A percentile compares a stretch with the other conserved stretches of the same genome.
These are phyloP conservation scores for Botryosphaeria dothidea DNA, from an alignment of 2,329 filamentous ascomycete genomes.

Conservation along the genomic window DNA sequence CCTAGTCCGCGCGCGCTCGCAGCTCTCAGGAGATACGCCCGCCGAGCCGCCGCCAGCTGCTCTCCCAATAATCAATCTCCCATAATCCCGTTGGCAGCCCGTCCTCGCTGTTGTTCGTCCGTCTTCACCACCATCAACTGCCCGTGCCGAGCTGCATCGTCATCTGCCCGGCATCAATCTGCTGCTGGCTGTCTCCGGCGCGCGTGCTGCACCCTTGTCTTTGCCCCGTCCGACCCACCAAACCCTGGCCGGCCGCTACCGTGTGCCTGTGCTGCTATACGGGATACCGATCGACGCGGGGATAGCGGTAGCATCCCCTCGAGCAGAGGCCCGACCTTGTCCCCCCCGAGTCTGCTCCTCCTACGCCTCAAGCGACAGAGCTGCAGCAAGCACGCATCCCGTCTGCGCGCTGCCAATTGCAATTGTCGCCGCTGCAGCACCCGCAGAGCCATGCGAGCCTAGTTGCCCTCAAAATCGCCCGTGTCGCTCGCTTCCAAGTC, in stretches of 20 bases:
- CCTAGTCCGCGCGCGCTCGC: neutral
- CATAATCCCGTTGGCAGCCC: no score
- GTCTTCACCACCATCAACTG: no score
- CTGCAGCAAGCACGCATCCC: neutral
- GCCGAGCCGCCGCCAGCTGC: neutral
- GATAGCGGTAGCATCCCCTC: slow-evolving; percentile 5
- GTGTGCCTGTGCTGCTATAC: neutral
- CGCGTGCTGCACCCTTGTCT: neutral
- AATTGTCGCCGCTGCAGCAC: neutral
- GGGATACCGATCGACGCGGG: slow-evolving; percentile 14
- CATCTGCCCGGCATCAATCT: neutral
- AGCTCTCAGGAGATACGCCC: neutral
- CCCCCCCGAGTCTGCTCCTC: slow-evolving; percentile 9
- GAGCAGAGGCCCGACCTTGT: slow-evolving; percentile 14
- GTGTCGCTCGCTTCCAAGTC: neutral
- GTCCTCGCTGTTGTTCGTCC: no score
- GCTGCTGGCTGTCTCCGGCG: neutral
- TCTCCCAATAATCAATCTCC: neutral
- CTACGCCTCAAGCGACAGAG: neutral
- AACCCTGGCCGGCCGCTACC: neutral
- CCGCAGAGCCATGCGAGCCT: neutral
- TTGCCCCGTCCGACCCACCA: neutral
- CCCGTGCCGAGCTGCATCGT: no score
- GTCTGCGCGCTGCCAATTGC: neutral
- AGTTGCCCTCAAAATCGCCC: neutral